phyloP scores from a whole-genome alignment of 1,284 basidiomycete genomes.

The Leccinum olivaceoglutinosum region DNA sequence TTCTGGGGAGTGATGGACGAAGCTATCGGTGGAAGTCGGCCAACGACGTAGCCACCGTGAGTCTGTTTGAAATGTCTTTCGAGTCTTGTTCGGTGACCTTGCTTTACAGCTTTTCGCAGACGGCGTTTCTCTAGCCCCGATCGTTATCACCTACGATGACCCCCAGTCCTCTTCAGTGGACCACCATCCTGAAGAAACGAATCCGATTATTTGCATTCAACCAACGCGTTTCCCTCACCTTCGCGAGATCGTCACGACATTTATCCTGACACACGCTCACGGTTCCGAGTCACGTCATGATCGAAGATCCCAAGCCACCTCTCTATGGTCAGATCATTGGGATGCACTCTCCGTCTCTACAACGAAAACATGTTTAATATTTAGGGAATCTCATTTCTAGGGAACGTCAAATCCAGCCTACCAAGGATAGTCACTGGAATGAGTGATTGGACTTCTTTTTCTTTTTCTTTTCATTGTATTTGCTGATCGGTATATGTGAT shows the following conservation, averaged over 20 bases:
- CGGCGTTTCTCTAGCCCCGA: background rate
- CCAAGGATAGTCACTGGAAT: too few relatives aligned
- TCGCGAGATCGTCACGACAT: conserved; percentile 15
- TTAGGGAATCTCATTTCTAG: background rate
- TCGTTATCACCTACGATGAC: conserved; percentile 11
- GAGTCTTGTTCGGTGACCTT: too few relatives aligned
- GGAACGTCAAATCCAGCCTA: background rate
- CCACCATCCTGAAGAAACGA: background rate
- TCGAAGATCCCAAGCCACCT: background rate
- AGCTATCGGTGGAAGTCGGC: conserved; percentile 11
- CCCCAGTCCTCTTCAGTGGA: background rate
- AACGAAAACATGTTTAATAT: background rate
- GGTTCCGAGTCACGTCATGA: background rate
- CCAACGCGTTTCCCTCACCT: conserved; percentile 19
- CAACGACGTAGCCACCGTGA: conserved; percentile 2
- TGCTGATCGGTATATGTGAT: background rate
- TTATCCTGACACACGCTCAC: conserved; percentile 2
- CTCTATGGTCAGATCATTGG: background rate
- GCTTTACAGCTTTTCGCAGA: conserved; percentile 6
- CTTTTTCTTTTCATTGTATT: background rate
- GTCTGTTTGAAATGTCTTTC: background rate
- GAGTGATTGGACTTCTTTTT: conserved; percentile 7
- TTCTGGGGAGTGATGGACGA: conserved; percentile 10
- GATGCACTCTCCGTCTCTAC: background rate
- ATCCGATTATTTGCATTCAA: conserved; percentile 7